Evolutionary conservation across 768 basidiomycete genomes (phyloP).

Genomic region (Boletus insuetus): DNA sequence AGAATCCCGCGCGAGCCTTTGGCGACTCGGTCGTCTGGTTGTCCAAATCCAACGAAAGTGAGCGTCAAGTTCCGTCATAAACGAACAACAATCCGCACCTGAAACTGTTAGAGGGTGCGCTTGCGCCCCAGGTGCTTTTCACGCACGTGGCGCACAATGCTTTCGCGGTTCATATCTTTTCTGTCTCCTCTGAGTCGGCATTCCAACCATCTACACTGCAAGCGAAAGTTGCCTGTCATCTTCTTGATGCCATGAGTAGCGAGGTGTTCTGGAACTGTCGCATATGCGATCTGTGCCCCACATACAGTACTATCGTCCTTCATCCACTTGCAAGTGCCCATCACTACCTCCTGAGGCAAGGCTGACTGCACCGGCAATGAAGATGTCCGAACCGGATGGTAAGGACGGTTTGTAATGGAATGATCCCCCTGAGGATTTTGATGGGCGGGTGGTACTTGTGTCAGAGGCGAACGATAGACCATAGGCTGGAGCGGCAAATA

Average conservation of each 20-base stretch:
- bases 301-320: background rate
- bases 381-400: background rate
- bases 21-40: background rate
- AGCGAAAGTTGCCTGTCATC: fast-evolving
- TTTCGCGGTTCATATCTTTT: slow-evolving; percentile 8
- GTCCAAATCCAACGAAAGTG: background rate
- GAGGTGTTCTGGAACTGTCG: slow-evolving; percentile 9
- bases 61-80: background rate
- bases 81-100: background rate
- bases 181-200: slow-evolving; percentile 3
- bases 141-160: slow-evolving; percentile 11
- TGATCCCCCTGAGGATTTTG: background rate
- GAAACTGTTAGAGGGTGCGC: background rate
- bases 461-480: too few species aligned
- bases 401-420: background rate
- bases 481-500: background rate
- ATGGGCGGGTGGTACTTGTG: too few species aligned
- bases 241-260: slow-evolving; percentile 1
- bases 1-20: background rate
- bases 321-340: slow-evolving; percentile 8
- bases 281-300: background rate
- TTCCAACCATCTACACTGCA: slow-evolving; percentile 8
- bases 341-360: too few species aligned
- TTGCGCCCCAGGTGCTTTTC: slow-evolving; percentile 16
- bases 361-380: background rate